Base-by-base conservation (phyloP, 2,329 filamentous ascomycete genomes). In the Scytalidium lignicola region DNA sequence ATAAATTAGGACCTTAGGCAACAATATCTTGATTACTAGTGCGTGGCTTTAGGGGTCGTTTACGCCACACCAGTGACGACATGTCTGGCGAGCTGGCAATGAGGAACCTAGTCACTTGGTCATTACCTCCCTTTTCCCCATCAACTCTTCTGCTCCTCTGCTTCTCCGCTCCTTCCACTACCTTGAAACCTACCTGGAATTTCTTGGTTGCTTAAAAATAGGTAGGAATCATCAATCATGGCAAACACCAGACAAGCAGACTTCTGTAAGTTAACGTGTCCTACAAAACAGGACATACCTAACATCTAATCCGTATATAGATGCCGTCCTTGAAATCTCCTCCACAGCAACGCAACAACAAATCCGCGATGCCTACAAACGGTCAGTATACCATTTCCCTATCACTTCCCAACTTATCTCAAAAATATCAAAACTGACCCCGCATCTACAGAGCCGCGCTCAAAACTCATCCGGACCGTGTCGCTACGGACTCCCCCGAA, bases 291-390 rank as follows among this genome's bases (percentile, higher is more conserved):
- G 32, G 10, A 17, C 15, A n/a, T 8, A 7, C 12, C 32, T 37
- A 37, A 37, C 32, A 15, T 13, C n/a, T n/a, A n/a, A n/a, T 13
- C 8, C 7, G 13, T 41, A 4, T 23, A 21, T 46, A 91, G 88
- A 92, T 71, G 82, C 79, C 45, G 79, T 87, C 55, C 83, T 96
- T 44, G 86, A 86, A 55, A 69, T 96, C 52, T 66, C 83, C 46
- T 79, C 88, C 29, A 85, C 78, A 58, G 90, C 92, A 28, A 86
- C 83, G 0, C 81, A 84, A 51, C 83, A 90, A 62, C 87, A 97
- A 66, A 85, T 99, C 64, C 87, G 92, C 60, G 87, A 89, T 75
- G 93, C 91, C 45, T 99, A 97, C 76, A 99, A 99, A 68, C 86
- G 86, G 86, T 88, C 60, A 32, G 57, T 39, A 7, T 13, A 44